phyloP scores from a whole-genome alignment of 2,329 filamentous ascomycete genomes.

The Aspergillus oerlinghausenensis region DNA sequence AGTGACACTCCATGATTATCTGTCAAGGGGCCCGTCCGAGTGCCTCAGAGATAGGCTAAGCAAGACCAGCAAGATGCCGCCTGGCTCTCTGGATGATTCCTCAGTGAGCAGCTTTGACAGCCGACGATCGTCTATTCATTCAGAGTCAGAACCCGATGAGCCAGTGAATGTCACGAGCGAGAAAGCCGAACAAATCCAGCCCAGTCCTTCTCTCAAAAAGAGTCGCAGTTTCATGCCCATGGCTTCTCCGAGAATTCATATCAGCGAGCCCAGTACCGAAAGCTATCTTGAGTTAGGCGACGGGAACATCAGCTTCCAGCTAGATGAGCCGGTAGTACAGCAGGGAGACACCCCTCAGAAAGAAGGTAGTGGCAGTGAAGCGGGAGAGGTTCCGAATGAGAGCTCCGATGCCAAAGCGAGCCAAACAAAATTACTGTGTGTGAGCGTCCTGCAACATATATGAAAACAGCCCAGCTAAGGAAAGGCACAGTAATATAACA shows the following conservation, averaged over 20 bases:
- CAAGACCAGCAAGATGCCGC: conserved; percentile 16
- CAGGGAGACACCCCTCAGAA: not conserved
- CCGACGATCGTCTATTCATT: conserved; percentile 19
- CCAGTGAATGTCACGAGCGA: not conserved
- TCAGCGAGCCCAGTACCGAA: conserved; percentile 22
- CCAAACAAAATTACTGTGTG: not conserved
- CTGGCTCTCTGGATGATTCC: conserved; percentile 23
- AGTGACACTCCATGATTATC: conserved; percentile 43
- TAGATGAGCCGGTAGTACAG: not conserved
- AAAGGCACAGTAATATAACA: not conserved
- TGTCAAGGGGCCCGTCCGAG: conserved; percentile 51
- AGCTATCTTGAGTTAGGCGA: conserved; percentile 14
- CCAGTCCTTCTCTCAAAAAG: conserved; percentile 17
- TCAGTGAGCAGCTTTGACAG: conserved; percentile 29
- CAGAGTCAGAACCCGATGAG: conserved; percentile 9
- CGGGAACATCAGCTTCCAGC: conserved; percentile 5
- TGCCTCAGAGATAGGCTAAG: conserved; percentile 53
- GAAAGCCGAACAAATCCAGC: conserved; percentile 7
- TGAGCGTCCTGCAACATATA: not conserved
- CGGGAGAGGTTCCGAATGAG: not conserved
- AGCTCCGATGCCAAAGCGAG: not conserved
- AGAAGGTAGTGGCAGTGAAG: not conserved
- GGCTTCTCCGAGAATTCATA: conserved; percentile 25
- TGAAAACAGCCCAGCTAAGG: not conserved
- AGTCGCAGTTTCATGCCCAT: conserved; percentile 21